A percentile compares a stretch with the other conserved stretches of the same genome.
These are phyloP conservation scores for Echium plantagineum DNA, from an alignment of 257 asterid genomes.

Conservation along the genomic window DNA sequence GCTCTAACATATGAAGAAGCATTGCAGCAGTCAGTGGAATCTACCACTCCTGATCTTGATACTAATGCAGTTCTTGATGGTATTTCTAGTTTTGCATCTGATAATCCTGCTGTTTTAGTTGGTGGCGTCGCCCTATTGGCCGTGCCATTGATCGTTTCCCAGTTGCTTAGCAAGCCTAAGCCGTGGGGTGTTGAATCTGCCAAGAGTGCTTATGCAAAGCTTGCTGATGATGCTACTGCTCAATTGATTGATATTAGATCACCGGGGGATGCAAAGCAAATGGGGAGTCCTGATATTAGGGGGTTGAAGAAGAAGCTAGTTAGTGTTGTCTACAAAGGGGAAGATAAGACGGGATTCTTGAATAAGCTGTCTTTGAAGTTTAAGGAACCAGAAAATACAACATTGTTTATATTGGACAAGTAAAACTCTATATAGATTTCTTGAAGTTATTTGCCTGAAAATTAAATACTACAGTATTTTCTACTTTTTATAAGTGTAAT, in stretches of 20 bases:
- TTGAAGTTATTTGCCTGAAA: no score
- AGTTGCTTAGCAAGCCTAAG: slow-evolving; percentile 52
- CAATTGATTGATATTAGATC: slow-evolving; percentile 74
- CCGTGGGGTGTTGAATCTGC: slow-evolving; percentile 86
- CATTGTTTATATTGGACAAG: slow-evolving; percentile 90
- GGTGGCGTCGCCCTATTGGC: slow-evolving; percentile 53
- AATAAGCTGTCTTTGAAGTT: slow-evolving; percentile 57
- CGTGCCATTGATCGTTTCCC: slow-evolving; percentile 58
- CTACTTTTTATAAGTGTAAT: slow-evolving; percentile 1
- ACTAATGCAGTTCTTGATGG: slow-evolving; percentile 35
- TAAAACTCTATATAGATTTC: slow-evolving; percentile 26
- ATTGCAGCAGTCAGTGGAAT: slow-evolving; percentile 42
- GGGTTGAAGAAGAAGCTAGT: slow-evolving; percentile 77
- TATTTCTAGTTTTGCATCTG: slow-evolving; percentile 29
- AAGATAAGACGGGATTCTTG: slow-evolving; percentile 76
- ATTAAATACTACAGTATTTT: no score
- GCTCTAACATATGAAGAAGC: slow-evolving; percentile 78
- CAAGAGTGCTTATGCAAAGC: slow-evolving; percentile 57
- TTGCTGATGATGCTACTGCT: slow-evolving; percentile 57
- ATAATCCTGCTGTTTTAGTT: slow-evolving; percentile 57
- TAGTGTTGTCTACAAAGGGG: slow-evolving; percentile 50
- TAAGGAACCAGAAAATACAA: slow-evolving; percentile 78
- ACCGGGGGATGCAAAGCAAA: slow-evolving; percentile 28
- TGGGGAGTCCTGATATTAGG: slow-evolving; percentile 64
- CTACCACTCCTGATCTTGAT: slow-evolving; percentile 35